Base-by-base conservation (phyloP, 2,329 filamentous ascomycete genomes). In the Cercospora sp. region DNA sequence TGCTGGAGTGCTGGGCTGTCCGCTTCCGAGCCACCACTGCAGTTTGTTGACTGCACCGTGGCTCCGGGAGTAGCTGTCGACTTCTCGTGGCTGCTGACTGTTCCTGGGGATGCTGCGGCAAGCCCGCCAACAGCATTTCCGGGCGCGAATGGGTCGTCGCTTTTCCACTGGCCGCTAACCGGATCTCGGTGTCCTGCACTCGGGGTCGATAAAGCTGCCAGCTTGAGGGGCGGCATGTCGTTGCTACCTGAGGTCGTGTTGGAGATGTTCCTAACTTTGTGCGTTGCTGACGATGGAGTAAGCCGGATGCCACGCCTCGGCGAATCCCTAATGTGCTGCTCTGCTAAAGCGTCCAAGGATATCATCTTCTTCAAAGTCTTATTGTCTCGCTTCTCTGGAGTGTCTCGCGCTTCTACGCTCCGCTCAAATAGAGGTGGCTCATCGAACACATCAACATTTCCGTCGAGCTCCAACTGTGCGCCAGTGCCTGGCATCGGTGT, bases 281-380 rank as follows among this genome's bases (percentile, higher is more conserved):
- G 45, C 20, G 45, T 31, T 26, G 20, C 20, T 42, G 51, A 28
- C n/a, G 39, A 20, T 48, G 64, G 51, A 23, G 48, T 67, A 33
- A 64, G 57, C 10, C 55, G 62, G n/a, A 64, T 57, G 23, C 62
- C 48, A 30, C 68, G 48, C 42, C 26, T 63, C 5, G 61, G 66
- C 7, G 60, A 64, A 8, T 55, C 65, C 36, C 16, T 45, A 31
- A 51, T 33, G 31, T 60, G 51, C 36, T 72, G 65, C 20, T 72
- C 64, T 48, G 75, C 72, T 65, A 76, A 61, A 16, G 73, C 75
- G 57, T 76, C 73, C 5, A 76, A 67, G 3, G 75, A 76, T 12
- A 68, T 59, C 69, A 75, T 74, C 26, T 70, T 67, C 57, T 72
- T 72, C 20, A 75, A 55, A 12, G 48, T 70, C 30, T 67, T 69